Evolutionary conservation across 164 flowering plant species (phyloP), one percentile per base, ranked within the genome.

Genomic region (Akebia trifoliata): DNA sequence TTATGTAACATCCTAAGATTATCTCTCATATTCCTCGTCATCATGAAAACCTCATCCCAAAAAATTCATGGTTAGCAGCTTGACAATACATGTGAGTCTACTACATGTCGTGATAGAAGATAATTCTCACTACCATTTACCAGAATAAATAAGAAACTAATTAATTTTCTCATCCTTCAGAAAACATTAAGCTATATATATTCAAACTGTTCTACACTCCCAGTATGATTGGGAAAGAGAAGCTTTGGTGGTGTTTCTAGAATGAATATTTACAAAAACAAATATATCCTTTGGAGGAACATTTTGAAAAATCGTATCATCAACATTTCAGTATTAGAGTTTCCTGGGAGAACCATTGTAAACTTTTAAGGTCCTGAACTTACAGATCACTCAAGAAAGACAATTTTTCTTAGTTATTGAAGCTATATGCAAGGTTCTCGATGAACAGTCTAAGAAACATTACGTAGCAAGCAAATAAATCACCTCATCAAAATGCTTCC

Each of bases 401-500:
- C 14, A 36, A 22, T 14, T 4, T 0, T 4, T 12, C 10, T 4
- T 24, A 7, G 4, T 22, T 21, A 9, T 12, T n/a, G 5, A 17
- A 24, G 34, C 29, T 49, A 17, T 43, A 8, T 20, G 18, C 28
- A 49, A 61, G 25, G 36, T 45, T 43, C 54, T 50, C 39, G 31
- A 39, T 22, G 14, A 48, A 28, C 18, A 48, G 2, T 15, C 10
- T 20, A 48, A 12, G 22, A 37, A 40, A 29, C 22, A 52, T 47
- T 28, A 57, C 0, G 8, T 17, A 43, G 3, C 12, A 54, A 43
- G 31, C 38, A 64, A 34, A 26, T 0, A n/a, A 54, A 65, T 62
- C 61, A 88, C 96, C 92, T 88, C 93, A 64, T 90, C 95, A 72
- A 61, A 68, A 65, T 74, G 73, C 78, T 88, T 94, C 51, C 93